phyloP scores from a whole-genome alignment of 139 green algal species.

The Chlamydomonas eustigma region DNA sequence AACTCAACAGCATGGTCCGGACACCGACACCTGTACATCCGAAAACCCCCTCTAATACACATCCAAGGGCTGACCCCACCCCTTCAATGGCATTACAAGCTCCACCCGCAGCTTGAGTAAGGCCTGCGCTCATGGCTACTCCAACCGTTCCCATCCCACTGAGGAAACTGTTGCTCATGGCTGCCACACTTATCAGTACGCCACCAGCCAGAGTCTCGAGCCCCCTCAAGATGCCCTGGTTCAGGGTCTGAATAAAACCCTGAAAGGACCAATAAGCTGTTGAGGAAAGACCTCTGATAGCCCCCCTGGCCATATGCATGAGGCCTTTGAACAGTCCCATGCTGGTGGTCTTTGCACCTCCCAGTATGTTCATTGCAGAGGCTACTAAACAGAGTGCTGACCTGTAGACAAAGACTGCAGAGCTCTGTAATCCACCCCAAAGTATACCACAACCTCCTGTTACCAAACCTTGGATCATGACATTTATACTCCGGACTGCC shows the following conservation, averaged over 20 bases:
- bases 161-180: not conserved
- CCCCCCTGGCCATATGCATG: not conserved
- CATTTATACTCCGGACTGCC: too few species aligned
- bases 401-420: too few species aligned
- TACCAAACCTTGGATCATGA: too few species aligned
- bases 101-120: not conserved
- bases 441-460: too few species aligned
- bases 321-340: not conserved
- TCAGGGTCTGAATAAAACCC: not conserved
- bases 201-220: not conserved
- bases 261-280: not conserved
- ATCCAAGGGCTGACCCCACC: not conserved
- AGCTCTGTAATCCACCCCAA: too few species aligned
- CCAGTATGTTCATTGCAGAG: too few species aligned
- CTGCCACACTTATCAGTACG: not conserved
- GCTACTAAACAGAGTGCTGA: too few species aligned
- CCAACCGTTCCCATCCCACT: not conserved
- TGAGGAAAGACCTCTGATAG: not conserved
- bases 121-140: not conserved
- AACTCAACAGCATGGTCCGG: not conserved
- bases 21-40: not conserved
- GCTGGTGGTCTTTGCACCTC: not conserved
- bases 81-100: not conserved
- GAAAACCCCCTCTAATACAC: not conserved
- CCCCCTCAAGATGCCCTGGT: not conserved